Evolutionary conservation across 345 rosid species (phyloP).

Genomic region (Laguncularia racemosa): DNA sequence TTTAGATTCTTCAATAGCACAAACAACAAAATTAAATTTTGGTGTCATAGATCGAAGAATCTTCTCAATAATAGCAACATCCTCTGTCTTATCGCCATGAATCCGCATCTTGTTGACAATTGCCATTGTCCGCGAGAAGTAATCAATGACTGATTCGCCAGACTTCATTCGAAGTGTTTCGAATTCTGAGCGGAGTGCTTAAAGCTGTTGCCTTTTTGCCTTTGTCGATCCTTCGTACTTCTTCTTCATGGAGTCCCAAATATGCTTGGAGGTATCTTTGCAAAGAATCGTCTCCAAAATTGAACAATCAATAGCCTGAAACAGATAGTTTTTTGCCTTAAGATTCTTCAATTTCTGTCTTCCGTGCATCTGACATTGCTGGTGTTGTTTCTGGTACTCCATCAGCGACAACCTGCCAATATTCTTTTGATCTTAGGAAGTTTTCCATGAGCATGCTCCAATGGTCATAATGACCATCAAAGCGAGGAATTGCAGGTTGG

Average conservation of each 20-base stretch:
- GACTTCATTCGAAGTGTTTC: not conserved
- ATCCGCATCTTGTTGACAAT: not conserved
- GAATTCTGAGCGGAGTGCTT: not conserved
- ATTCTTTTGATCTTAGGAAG: too few relatives aligned
- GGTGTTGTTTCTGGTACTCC: too few relatives aligned
- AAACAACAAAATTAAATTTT: too few relatives aligned
- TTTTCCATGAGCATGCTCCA: too few relatives aligned
- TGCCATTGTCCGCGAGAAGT: not conserved
- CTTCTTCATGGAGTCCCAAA: slow-evolving; percentile 6
- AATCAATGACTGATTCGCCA: not conserved
- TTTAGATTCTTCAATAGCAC: too few relatives aligned
- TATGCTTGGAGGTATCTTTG: slow-evolving; percentile 1
- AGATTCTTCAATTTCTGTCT: not conserved
- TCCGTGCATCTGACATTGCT: not conserved
- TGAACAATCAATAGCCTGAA: not conserved
- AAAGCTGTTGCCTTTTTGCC: not conserved
- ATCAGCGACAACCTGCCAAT: too few relatives aligned
- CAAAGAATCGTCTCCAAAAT: not conserved
- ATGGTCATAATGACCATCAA: too few relatives aligned
- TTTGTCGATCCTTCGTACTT: not conserved
- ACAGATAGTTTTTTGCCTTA: slow-evolving; percentile 3
- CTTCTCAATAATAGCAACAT: not conserved
- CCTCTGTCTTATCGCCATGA: not conserved
- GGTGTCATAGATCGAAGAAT: not conserved
- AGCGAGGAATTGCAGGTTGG: too few relatives aligned